Base-by-base conservation (phyloP, 2,329 filamentous ascomycete species). In the Trichophyton benhamiae region DNA sequence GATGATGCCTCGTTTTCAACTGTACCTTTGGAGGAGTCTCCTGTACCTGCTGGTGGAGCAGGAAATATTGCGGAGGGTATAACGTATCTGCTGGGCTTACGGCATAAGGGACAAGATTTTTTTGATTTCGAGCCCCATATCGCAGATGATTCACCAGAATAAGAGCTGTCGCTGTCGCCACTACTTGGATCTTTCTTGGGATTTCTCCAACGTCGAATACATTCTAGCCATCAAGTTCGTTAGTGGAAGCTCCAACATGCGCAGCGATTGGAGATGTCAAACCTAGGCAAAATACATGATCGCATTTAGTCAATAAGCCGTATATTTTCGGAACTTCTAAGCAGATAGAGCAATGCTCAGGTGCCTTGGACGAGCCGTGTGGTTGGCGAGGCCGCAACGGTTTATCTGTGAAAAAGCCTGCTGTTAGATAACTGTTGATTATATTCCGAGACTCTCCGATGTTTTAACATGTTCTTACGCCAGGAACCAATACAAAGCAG, bases 271-370 rank as follows among this genome's bases (percentile, higher is more conserved):
- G 49, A 33, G 17, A 6, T 4, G n/a, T 27, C 49, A 6, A 53
- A 71, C 69, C 60, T 52, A 70, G 63, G 48, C 69, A 71, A 57
- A 70, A 71, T 20, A 70, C 64, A 63, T 71, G 69, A 61, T 70
- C 65, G 59, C 69, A 71, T 42, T 65, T 61, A 17, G 66, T 63
- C 57, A 70, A 60, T 17, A 71, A 62, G 15, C 69, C 69, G 61
- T 68, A 71, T 11, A 64, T 65, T 44, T 65, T 62, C 46, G 69
- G 69, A 20, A 57, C 59, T 48, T 71, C 69, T 22, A 66, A 63
- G 60, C 69, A 71, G 15, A 71, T 69, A n/a, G 66, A 65, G 61
- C 69, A 71, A 17, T 57, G 52, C 60, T 66, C 65, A n/a, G 49
- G 17, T 2, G 17, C 27, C 11, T 44, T 22, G 22, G 11, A 7